These are phyloP conservation scores for Diaporthe velutina DNA, from an alignment of 2,329 filamentous ascomycete genomes.

Conservation along the genomic window DNA sequence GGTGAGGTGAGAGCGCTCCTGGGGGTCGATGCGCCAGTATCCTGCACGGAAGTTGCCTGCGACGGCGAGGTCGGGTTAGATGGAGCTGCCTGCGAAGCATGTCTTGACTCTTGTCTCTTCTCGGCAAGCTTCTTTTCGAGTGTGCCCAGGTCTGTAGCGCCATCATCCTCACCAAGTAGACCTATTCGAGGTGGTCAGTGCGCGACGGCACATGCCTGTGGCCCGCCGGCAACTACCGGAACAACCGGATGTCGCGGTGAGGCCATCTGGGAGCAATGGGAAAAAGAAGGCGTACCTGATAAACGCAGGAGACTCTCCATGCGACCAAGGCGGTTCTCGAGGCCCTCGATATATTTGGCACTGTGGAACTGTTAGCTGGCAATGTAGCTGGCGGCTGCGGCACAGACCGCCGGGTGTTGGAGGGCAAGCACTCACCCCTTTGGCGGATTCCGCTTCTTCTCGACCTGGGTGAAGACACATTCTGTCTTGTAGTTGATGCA, in stretches of 20 bases:
- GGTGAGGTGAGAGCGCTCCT: slow-evolving; percentile 69
- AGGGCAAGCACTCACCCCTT: slow-evolving; percentile 78
- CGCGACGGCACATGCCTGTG: slow-evolving; percentile 46
- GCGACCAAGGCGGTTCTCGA: slow-evolving; percentile 93
- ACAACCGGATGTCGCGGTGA: slow-evolving; percentile 2
- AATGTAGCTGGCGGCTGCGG: background rate
- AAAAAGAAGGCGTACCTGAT: slow-evolving; percentile 68
- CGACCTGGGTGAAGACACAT: slow-evolving; percentile 96
- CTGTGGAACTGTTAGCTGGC: slow-evolving; percentile 56
- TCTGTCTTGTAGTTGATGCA: slow-evolving; percentile 99
- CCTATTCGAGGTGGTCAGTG: slow-evolving; percentile 56
- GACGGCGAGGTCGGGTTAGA: slow-evolving; percentile 67
- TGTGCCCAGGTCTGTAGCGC: slow-evolving; percentile 87
- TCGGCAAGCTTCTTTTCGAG: slow-evolving; percentile 82
- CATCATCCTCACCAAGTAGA: slow-evolving; percentile 87
- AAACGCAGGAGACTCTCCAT: slow-evolving; percentile 94
- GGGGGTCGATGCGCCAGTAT: slow-evolving; percentile 60
- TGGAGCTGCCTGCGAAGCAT: slow-evolving; percentile 59
- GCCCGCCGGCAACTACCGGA: slow-evolving; percentile 23
- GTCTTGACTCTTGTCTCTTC: slow-evolving; percentile 65
- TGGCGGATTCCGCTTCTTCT: slow-evolving; percentile 97
- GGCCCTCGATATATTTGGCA: slow-evolving; percentile 96
- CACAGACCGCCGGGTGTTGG: slow-evolving; percentile 4
- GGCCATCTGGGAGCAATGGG: background rate
- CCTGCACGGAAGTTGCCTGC: slow-evolving; percentile 57